Evolutionary conservation across 768 basidiomycete genomes (phyloP).

Genomic region (Flagelloscypha sp.): DNA sequence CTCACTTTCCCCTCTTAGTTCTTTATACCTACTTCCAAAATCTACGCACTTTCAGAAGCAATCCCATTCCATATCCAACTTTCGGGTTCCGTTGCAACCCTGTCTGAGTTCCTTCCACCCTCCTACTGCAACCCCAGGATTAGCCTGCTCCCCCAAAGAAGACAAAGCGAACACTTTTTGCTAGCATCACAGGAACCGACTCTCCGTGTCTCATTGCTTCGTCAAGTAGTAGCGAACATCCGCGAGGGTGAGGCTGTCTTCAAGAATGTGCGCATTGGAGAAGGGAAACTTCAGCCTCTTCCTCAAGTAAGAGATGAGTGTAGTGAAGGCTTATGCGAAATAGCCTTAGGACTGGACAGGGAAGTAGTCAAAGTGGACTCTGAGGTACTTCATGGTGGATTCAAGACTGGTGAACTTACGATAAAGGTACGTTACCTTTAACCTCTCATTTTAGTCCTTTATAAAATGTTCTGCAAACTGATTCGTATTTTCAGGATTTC

Average conservation of each 20-base stretch:
- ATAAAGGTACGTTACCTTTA: constrained; percentile 30
- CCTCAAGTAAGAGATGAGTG: constrained; percentile 28
- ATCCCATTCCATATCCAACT: constrained; percentile 12
- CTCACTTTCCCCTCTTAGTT: constrained; percentile 38
- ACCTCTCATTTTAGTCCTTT: no score
- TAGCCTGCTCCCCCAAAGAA: no score
- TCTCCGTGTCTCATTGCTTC: constrained; percentile 44
- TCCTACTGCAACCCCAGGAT: no score
- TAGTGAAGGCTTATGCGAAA: no score
- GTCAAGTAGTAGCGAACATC: constrained; percentile 36
- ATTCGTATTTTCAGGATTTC: constrained; percentile 40
- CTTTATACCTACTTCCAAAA: constrained; percentile 23
- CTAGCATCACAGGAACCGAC: constrained; percentile 18
- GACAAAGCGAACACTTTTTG: no score
- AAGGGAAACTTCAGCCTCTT: no score
- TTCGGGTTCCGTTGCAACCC: constrained; percentile 5
- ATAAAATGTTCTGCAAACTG: constrained; percentile 3
- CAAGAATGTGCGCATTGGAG: constrained; percentile 34
- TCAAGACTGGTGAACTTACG: constrained; percentile 33
- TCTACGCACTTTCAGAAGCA: constrained; percentile 8
- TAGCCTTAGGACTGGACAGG: constrained; percentile 59
- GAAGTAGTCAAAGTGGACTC: constrained; percentile 37
- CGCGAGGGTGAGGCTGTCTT: constrained; percentile 27
- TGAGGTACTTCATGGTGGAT: constrained; percentile 36
- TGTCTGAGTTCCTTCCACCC: constrained; percentile 9